Evolutionary conservation across 192 early-diverging fungal genomes (phyloP).

Genomic region (Coemansia guatemalensis): DNA sequence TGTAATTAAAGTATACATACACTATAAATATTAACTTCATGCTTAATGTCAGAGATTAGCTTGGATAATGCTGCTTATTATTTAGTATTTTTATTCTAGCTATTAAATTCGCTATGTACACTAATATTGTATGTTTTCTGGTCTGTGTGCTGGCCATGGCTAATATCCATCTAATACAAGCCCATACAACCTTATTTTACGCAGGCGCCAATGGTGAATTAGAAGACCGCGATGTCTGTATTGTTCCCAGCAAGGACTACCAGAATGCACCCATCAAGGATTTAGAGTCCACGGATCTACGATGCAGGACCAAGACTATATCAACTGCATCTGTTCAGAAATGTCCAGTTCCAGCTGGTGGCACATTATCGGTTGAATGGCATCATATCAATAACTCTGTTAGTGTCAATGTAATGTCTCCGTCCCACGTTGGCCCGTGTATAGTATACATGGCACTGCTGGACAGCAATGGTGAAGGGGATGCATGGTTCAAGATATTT

Average conservation of each 20-base stretch:
- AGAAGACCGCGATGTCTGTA: not conserved
- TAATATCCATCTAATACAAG: not conserved
- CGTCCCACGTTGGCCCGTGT: constrained; percentile 12
- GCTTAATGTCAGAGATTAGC: not conserved
- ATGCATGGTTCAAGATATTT: constrained; percentile 17
- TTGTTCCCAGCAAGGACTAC: not conserved
- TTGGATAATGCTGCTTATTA: not conserved
- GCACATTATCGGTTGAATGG: not conserved
- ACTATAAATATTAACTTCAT: not conserved
- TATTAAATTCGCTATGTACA: not conserved
- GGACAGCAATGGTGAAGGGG: constrained; percentile 6
- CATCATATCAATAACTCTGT: constrained; percentile 8
- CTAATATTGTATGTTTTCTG: not conserved
- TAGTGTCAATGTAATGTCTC: constrained; percentile 9
- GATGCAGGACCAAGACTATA: constrained; percentile 3
- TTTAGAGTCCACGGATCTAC: not conserved
- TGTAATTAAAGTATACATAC: not conserved
- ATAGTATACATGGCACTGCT: constrained; percentile 21
- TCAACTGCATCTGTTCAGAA: constrained; percentile 1
- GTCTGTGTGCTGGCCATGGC: not conserved
- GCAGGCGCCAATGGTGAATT: constrained; percentile 7
- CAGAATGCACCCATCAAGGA: not conserved
- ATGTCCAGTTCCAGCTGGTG: not conserved
- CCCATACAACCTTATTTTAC: constrained; percentile 16
- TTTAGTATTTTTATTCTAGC: not conserved